phyloP scores from a whole-genome alignment of 2,329 filamentous ascomycete genomes.

The Diaporthe sp. region DNA sequence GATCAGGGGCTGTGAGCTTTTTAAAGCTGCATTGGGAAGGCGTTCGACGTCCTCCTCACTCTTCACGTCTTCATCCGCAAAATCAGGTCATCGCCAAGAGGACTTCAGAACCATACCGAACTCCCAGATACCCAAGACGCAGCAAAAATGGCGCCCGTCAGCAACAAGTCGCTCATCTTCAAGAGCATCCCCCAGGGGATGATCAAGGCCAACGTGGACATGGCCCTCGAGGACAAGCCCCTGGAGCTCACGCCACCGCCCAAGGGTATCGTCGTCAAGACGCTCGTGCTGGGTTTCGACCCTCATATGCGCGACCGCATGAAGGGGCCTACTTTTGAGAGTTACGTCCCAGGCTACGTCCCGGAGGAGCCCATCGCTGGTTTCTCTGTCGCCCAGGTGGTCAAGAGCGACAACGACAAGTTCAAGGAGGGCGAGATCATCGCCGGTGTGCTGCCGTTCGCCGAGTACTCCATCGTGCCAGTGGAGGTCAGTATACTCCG shows the following conservation, averaged over 20 bases:
- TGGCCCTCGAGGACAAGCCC: slow-evolving; percentile 35
- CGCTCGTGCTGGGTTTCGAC: slow-evolving; percentile 38
- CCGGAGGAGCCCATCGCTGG: slow-evolving; percentile 36
- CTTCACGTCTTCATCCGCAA: not conserved
- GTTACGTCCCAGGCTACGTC: slow-evolving; percentile 39
- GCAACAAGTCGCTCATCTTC: slow-evolving; percentile 38
- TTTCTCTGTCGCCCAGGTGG: slow-evolving; percentile 38
- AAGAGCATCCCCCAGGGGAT: slow-evolving; percentile 35
- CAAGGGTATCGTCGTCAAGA: slow-evolving; percentile 40
- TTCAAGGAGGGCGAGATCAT: slow-evolving; percentile 69
- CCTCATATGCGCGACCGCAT: slow-evolving; percentile 42
- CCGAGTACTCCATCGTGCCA: slow-evolving; percentile 73
- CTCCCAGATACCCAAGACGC: not conserved
- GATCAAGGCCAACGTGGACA: slow-evolving; percentile 36
- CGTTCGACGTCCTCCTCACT: not conserved
- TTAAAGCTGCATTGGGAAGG: not conserved
- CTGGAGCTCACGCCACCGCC: slow-evolving; percentile 37
- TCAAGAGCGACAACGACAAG: slow-evolving; percentile 38
- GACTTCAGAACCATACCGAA: not conserved
- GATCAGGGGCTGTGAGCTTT: not conserved
- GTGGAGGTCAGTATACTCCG: slow-evolving; percentile 49
- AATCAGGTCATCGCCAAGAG: not conserved
- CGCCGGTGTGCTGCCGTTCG: slow-evolving; percentile 65
- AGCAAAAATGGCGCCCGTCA: slow-evolving; percentile 32
- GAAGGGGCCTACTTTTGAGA: slow-evolving; percentile 38